Evolutionary conservation across 2,329 filamentous ascomycete species (phyloP).

Genomic region (Colletotrichum salicis): DNA sequence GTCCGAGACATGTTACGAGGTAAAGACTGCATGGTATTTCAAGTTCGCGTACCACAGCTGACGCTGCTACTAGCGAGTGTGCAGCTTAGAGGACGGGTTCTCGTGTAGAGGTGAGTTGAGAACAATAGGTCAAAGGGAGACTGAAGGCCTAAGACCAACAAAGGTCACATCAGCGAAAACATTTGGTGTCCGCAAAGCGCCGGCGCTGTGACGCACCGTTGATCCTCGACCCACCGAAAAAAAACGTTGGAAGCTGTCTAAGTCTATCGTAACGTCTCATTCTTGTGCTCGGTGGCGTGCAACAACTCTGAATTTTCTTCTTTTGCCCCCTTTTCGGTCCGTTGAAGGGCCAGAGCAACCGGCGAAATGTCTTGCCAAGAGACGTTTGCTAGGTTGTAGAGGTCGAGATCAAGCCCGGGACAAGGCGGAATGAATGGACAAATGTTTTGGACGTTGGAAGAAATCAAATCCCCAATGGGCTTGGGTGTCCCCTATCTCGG

Average conservation of each 20-base stretch:
- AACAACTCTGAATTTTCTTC: neutral
- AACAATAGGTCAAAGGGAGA: neutral
- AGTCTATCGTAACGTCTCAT: slow-evolving; percentile 28
- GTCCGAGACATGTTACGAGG: slow-evolving; percentile 21
- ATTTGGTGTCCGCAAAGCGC: neutral
- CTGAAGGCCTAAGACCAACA: neutral
- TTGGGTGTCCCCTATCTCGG: neutral
- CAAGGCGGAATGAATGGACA: neutral
- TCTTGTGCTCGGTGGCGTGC: slow-evolving; percentile 12
- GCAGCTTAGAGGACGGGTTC: neutral
- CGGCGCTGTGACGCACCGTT: slow-evolving; percentile 3
- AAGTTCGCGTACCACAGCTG: neutral
- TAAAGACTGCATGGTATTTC: neutral
- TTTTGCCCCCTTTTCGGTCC: neutral
- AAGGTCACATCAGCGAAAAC: neutral
- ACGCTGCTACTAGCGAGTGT: neutral
- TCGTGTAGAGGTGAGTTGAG: too few relatives aligned
- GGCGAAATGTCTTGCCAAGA: neutral
- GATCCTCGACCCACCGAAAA: slow-evolving; percentile 16
- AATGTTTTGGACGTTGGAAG: neutral
- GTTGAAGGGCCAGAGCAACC: neutral
- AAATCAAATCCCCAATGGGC: neutral
- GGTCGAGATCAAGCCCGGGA: neutral
- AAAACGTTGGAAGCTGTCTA: slow-evolving; percentile 17
- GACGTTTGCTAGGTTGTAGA: neutral